phyloP scores from a whole-genome alignment of 495 filamentous ascomycete species.

The Tuber indicum region DNA sequence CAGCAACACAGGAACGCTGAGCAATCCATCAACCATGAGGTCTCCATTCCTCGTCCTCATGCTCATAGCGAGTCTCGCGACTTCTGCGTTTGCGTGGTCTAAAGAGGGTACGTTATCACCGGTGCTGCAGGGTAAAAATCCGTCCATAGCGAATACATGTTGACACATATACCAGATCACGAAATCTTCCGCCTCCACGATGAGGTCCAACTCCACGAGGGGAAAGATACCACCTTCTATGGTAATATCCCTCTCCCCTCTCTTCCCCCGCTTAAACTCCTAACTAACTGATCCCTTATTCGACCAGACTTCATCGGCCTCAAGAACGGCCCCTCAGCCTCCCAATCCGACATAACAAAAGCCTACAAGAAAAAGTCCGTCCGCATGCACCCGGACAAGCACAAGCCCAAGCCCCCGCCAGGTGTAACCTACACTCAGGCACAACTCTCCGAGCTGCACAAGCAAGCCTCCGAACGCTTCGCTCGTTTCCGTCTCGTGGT shows the following conservation, averaged over 20 bases:
- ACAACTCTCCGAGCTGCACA: conserved; percentile 66
- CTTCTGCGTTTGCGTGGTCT: conserved; percentile 65
- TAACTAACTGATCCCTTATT: conserved; percentile 1
- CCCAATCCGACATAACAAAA: conserved; percentile 83
- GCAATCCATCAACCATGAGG: conserved; percentile 47
- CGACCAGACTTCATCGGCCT: conserved; percentile 70
- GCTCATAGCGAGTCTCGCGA: conserved; percentile 54
- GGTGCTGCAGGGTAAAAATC: conserved; percentile 13
- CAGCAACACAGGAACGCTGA: background rate
- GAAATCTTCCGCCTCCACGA: conserved; percentile 94
- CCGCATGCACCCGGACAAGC: conserved; percentile 88
- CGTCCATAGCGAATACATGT: background rate
- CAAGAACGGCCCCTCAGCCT: conserved; percentile 54
- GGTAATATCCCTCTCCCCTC: conserved; percentile 42
- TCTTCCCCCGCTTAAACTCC: background rate
- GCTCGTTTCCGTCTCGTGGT: conserved; percentile 74
- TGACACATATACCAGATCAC: conserved; percentile 57
- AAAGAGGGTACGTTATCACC: conserved; percentile 60
- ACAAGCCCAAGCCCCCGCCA: conserved; percentile 54
- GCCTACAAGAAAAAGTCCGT: conserved; percentile 83
- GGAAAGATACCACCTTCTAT: conserved; percentile 83
- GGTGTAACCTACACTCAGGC: conserved; percentile 55
- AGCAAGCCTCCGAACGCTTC: conserved; percentile 71
- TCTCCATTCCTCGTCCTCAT: conserved; percentile 50
- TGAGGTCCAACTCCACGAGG: conserved; percentile 72